Conservation (phyloP, 345 rosid genomes). For the Nasturtium officinale region DNA sequence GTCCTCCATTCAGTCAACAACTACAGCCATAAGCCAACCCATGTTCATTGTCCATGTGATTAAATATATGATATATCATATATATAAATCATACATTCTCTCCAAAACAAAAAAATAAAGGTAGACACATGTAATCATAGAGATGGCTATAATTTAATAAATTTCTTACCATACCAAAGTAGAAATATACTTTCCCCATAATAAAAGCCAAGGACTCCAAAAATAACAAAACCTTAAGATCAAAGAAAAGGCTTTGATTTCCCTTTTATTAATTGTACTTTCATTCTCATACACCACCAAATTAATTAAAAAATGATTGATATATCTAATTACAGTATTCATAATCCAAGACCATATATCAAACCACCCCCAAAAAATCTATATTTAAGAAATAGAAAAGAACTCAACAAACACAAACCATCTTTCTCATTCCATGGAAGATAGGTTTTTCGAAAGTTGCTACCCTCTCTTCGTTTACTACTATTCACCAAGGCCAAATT, state of each 20-base stretch:
- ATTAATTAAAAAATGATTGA: slow-evolving; percentile 45
- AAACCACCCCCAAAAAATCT: slow-evolving; percentile 28
- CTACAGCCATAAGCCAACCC: slow-evolving; percentile 30
- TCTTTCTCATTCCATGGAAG: slow-evolving; percentile 30
- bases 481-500: slow-evolving; percentile 34
- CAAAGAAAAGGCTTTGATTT: slow-evolving; percentile 27
- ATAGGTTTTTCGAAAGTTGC: background rate
- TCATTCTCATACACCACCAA: slow-evolving; percentile 42
- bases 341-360: slow-evolving; percentile 32
- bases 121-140: slow-evolving; percentile 1
- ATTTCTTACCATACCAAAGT: slow-evolving; percentile 8
- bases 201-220: slow-evolving; percentile 25
- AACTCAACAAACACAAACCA: slow-evolving; percentile 25
- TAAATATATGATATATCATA: slow-evolving; percentile 1
- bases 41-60: slow-evolving; percentile 31
- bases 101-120: background rate
- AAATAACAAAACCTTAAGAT: slow-evolving; percentile 6
- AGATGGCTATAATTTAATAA: background rate
- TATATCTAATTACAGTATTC: slow-evolving; percentile 45
- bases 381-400: slow-evolving; percentile 18
- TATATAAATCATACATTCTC: background rate
- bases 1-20: slow-evolving; percentile 34
- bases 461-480: slow-evolving; percentile 23
- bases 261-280: slow-evolving; percentile 34
- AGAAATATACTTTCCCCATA: slow-evolving; percentile 31